phyloP scores from a whole-genome alignment of 2,329 filamentous ascomycete species.

The Immersiporthe knoxdaviesiana region DNA sequence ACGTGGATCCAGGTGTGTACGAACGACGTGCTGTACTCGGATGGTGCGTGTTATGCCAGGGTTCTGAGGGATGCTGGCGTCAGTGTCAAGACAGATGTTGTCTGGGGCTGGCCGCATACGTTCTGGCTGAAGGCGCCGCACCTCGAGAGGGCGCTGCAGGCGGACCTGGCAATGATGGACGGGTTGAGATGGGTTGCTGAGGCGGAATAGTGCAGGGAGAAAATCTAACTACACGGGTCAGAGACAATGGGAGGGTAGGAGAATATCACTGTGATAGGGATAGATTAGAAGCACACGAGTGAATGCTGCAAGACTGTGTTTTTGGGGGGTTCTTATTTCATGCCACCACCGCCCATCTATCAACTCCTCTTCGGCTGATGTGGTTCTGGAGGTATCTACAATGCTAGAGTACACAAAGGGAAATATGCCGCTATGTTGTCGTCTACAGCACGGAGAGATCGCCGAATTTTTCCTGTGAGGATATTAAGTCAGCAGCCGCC shows the following conservation, averaged over 20 bases:
- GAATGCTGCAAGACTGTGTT: background rate
- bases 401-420: conserved; percentile 70
- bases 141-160: conserved; percentile 44
- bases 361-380: conserved; percentile 26
- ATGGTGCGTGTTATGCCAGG: conserved; percentile 54
- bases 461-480: conserved; percentile 91
- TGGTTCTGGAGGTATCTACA: conserved; percentile 63
- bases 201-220: background rate
- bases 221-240: background rate
- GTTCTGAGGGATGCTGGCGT: conserved; percentile 44
- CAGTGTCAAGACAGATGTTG: conserved; percentile 46
- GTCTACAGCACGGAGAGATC: conserved; percentile 92
- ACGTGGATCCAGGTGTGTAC: conserved; percentile 55
- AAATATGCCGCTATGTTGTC: conserved; percentile 45
- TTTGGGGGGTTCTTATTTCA: conserved; percentile 19
- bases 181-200: conserved; percentile 47
- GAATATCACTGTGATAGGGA: background rate
- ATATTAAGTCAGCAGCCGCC: conserved; percentile 47
- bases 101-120: conserved; percentile 54
- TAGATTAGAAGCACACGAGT: background rate
- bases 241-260: background rate
- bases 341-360: conserved; percentile 24
- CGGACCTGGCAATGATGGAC: conserved; percentile 47
- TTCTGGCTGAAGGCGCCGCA: conserved; percentile 54
- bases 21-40: conserved; percentile 56